phyloP scores from a whole-genome alignment of 176 grass and related monocot genomes.

The Secale cereale region DNA sequence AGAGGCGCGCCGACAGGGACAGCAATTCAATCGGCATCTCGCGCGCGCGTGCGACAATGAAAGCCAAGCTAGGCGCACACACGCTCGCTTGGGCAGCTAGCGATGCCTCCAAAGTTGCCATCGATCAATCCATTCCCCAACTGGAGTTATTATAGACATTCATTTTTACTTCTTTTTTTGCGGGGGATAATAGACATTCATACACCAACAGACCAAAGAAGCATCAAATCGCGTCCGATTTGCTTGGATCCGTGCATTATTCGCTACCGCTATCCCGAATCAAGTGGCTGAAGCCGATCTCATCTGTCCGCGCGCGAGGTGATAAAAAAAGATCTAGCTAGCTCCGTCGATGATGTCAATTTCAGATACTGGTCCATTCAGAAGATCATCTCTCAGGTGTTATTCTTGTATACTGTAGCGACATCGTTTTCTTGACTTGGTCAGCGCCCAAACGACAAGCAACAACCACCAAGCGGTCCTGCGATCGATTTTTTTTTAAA shows the following conservation, averaged over 20 bases:
- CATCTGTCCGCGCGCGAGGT: neutral
- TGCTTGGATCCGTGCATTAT: neutral
- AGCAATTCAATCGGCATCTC: neutral
- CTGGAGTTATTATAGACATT: no score
- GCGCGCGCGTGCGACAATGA: conserved; percentile 12
- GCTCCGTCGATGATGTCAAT: neutral
- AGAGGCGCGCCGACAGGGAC: neutral
- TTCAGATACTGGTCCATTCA: neutral
- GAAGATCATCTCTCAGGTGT: neutral
- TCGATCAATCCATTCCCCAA: neutral
- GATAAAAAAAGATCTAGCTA: neutral
- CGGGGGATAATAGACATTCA: neutral
- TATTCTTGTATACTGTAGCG: neutral
- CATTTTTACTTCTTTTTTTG: neutral
- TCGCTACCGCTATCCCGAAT: neutral
- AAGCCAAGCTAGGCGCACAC: conserved; percentile 6
- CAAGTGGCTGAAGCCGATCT: neutral
- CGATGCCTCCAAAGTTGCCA: neutral
- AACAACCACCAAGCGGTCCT: neutral
- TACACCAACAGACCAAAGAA: neutral
- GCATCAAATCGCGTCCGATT: neutral
- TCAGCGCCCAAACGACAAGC: neutral
- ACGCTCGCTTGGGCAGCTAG: neutral
- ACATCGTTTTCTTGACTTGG: neutral
- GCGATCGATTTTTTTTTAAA: no score